These are phyloP conservation scores for Emmonsiellopsis sp. DNA, from an alignment of 2,329 filamentous ascomycete species.

Conservation along the genomic window DNA sequence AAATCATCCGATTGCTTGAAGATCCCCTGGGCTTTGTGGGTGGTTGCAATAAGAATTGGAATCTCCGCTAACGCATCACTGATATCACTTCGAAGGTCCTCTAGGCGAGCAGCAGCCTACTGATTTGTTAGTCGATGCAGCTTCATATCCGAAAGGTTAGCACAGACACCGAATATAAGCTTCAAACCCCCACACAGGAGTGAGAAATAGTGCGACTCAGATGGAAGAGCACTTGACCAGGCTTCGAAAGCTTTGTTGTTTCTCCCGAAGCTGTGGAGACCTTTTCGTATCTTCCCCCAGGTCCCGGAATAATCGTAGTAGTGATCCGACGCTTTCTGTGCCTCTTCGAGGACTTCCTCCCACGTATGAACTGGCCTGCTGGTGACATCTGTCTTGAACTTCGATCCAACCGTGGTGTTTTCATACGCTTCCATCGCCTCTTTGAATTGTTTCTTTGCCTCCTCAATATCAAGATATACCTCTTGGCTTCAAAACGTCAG, in stretches of 20 bases:
- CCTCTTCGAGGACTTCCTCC: not conserved
- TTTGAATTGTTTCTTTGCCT: not conserved
- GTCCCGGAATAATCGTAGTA: not conserved
- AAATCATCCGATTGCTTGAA: not conserved
- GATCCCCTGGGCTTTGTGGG: not conserved
- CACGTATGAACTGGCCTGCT: not conserved
- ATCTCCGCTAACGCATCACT: not conserved
- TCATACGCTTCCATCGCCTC: not conserved
- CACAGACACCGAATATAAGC: not conserved
- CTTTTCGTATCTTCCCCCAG: not conserved
- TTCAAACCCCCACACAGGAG: not conserved
- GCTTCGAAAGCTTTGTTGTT: not conserved
- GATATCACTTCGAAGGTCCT: slow-evolving; percentile 1
- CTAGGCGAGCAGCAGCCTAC: not conserved
- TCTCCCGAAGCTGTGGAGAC: not conserved
- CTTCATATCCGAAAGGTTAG: no score
- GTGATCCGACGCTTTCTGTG: not conserved
- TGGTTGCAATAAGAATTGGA: not conserved
- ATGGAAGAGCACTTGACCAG: not conserved
- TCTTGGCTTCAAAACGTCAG: not conserved
- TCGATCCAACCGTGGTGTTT: not conserved
- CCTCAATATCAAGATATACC: not conserved
- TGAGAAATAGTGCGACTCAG: not conserved
- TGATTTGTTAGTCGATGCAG: not conserved
- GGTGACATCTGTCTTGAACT: not conserved